A percentile compares a stretch with the other conserved stretches of the same genome.
Conservation (phyloP, 2,329 filamentous ascomycete species). For the Helicocarpus griseus region DNA sequence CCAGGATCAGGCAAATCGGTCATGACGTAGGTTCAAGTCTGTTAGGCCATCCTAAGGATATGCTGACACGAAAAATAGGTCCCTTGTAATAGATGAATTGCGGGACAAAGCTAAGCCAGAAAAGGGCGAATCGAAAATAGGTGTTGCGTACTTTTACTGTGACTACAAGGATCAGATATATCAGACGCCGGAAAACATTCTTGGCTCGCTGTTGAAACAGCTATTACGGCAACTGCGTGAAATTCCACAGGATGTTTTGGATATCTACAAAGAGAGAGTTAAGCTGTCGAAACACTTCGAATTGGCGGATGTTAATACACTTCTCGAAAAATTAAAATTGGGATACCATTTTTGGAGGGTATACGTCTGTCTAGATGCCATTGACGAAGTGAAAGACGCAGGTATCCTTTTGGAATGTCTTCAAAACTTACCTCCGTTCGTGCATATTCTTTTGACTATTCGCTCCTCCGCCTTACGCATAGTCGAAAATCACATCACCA, state of each 20-base stretch:
- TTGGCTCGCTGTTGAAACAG: conserved; percentile 8
- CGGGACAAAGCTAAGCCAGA: neutral
- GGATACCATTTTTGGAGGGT: conserved; percentile 6
- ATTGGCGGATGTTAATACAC: neutral
- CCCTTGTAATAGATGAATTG: neutral
- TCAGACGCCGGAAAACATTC: conserved; percentile 10
- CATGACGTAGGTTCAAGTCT: neutral
- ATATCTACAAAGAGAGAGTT: neutral
- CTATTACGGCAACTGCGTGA: conserved; percentile 6
- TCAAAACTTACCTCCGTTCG: neutral
- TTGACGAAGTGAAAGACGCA: conserved; percentile 10
- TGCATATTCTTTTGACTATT: neutral
- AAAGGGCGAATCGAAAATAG: conserved; percentile 9
- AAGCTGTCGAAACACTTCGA: neutral
- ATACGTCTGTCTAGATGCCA: conserved; percentile 8
- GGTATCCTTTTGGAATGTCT: conserved; percentile 2
- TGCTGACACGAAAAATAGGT: neutral
- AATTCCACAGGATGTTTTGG: conserved; percentile 1
- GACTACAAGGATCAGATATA: conserved; percentile 10
- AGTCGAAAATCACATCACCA: neutral
- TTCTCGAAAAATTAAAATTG: neutral
- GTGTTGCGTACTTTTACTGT: conserved; percentile 10
- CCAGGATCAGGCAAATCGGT: neutral
- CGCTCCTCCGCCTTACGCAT: neutral
- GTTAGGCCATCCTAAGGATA: neutral